Evolutionary conservation across 2,329 filamentous ascomycete genomes (phyloP), one percentile per base, ranked within the genome.

Genomic region (Claviceps sp.): DNA sequence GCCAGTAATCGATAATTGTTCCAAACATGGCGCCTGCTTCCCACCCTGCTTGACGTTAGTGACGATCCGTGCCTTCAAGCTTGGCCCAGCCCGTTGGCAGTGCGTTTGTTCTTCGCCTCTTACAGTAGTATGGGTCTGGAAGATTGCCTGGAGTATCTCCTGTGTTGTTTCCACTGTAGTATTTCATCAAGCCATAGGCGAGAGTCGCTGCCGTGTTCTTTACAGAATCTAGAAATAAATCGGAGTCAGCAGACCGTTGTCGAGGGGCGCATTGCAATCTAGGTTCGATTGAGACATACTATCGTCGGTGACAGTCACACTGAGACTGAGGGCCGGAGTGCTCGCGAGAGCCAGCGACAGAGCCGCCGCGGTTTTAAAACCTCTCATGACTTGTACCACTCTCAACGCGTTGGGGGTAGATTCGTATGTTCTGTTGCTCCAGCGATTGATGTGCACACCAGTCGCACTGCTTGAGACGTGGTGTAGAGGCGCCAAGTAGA

Each of bases 1-100:
- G 76, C 81, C 81, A 87, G 66, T 89, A 89, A 64, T 88, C 82
- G 51, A 89, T 68, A 57, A 88, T 63, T 1, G 81, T 78, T 50
- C 84, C 81, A 60, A 88, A 86, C 74, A 89, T 76, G 50, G 81
- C 79, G 20, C 82, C 81, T 0, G 81, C 80, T 65, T 87, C 83
- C 85, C 85, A 89, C 85, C 73, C 67, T 70, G 44, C 40, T 49
- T 59, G 37, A 11, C 5, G n/a, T 55, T 44, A 55, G 51, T 44
- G 38, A 40, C 26, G 5, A 24, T 48, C 36, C 4, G 20, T 42
- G 18, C 2, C 16, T 42, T 6, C 18, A 24, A 4, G 24, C 34
- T 36, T 11, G 43, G 42, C 36, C 6, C 2, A 45, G 14, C 3
- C 6, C 43, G 26, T 16, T 70, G 70, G 26, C 65, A 61, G 18